Percentiles rank a stretch among this genome's conserved stretches.
Evolutionary conservation across 1,284 basidiomycete species (phyloP).

Genomic region (Leccinum pachyderme): DNA sequence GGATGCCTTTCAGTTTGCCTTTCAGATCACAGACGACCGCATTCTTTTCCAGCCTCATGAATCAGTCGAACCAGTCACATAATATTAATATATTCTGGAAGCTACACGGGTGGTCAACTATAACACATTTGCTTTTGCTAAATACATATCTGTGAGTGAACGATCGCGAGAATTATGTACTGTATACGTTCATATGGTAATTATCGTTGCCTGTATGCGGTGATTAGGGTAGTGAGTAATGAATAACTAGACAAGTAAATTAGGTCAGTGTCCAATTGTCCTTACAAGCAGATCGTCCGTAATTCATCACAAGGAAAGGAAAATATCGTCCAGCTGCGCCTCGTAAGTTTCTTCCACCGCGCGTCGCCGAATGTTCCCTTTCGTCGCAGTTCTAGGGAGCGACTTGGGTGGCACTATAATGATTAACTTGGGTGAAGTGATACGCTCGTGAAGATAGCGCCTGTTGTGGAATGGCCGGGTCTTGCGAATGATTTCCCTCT

Average conservation of each 20-base stretch:
- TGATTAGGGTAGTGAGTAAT: conserved; percentile 8
- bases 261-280: conserved; percentile 5
- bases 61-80: background rate
- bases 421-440: conserved; percentile 52
- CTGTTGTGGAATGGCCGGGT: conserved; percentile 61
- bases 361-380: conserved; percentile 65
- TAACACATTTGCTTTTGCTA: conserved; percentile 10
- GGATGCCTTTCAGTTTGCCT: conserved; percentile 17
- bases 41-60: conserved; percentile 13
- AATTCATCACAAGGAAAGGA: conserved; percentile 30
- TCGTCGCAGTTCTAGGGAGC: conserved; percentile 63
- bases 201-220: conserved; percentile 14
- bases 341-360: conserved; percentile 61
- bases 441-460: conserved; percentile 67
- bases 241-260: conserved; percentile 15
- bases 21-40: conserved; percentile 25
- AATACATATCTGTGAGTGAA: conserved; percentile 1
- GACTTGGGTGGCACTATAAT: conserved; percentile 53
- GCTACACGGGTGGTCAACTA: conserved; percentile 1
- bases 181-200: conserved; percentile 16
- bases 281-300: background rate
- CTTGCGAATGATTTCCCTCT: conserved; percentile 62
- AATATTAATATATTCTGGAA: background rate
- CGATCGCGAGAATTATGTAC: conserved; percentile 10
- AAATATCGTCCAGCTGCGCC: conserved; percentile 51